Percentiles rank a stretch among this genome's conserved stretches.
Conservation (phyloP, 1,284 basidiomycete genomes). For the Inonotus hispidus region DNA sequence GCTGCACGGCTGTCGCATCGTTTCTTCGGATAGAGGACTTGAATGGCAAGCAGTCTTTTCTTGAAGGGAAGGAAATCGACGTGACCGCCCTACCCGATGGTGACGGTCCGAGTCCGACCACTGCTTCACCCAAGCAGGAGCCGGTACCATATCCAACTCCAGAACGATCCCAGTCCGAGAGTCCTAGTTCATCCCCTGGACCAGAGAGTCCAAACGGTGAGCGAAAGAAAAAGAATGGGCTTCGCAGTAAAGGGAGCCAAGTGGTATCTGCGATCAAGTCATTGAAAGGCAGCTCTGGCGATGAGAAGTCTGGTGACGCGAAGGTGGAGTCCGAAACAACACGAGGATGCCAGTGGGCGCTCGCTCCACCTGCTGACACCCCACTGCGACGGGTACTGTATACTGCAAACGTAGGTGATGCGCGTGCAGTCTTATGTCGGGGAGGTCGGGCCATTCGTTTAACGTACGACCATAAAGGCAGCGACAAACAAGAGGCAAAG, state of each 20-base stretch:
- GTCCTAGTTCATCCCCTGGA: neutral
- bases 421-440: conserved; percentile 84
- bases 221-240: neutral
- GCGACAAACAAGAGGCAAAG: conserved; percentile 95
- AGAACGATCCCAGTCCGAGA: neutral
- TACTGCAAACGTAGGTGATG: conserved; percentile 95
- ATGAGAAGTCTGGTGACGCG: conserved; percentile 26
- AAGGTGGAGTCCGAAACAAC: conserved; percentile 24
- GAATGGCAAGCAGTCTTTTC: conserved; percentile 61
- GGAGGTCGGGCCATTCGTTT: conserved; percentile 87
- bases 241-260: conserved; percentile 5
- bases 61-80: conserved; percentile 25
- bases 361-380: conserved; percentile 43
- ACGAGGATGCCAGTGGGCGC: conserved; percentile 20
- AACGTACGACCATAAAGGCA: conserved; percentile 99
- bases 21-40: conserved; percentile 92
- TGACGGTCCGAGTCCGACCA: neutral
- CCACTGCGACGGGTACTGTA: conserved; percentile 76
- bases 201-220: conserved; percentile 24
- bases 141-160: conserved; percentile 10
- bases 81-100: neutral
- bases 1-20: conserved; percentile 96
- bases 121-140: neutral
- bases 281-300: neutral
- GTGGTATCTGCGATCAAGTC: conserved; percentile 13